Percentiles rank a stretch among this genome's conserved stretches.
Evolutionary conservation across 2,329 filamentous ascomycete genomes (phyloP).

Genomic region (Arthrobotrys pseudoclavata): DNA sequence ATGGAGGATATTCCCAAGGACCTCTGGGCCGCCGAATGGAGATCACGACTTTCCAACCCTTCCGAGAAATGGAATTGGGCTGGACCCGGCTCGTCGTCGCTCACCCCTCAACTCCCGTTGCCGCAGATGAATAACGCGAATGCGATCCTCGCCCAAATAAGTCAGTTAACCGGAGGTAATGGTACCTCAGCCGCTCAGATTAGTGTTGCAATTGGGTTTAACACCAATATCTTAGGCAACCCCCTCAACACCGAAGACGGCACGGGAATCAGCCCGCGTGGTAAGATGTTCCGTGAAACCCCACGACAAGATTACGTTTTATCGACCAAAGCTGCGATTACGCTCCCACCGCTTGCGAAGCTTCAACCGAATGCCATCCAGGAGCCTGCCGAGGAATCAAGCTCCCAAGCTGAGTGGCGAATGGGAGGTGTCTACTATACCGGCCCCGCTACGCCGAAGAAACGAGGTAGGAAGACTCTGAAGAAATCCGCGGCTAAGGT

Average conservation of each 20-base stretch:
- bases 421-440: slow-evolving; percentile 38
- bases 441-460: slow-evolving; percentile 25
- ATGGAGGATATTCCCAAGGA: slow-evolving; percentile 48
- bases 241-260: slow-evolving; percentile 3
- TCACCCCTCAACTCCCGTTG: slow-evolving; percentile 2
- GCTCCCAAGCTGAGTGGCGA: slow-evolving; percentile 19
- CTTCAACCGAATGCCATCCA: slow-evolving; percentile 51
- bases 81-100: slow-evolving; percentile 12
- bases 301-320: slow-evolving; percentile 44
- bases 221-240: slow-evolving; percentile 4
- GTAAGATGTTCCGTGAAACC: slow-evolving; percentile 46
- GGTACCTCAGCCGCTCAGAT: slow-evolving; percentile 15
- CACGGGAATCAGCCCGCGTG: slow-evolving; percentile 19
- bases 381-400: slow-evolving; percentile 27
- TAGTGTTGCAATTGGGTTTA: slow-evolving; percentile 22
- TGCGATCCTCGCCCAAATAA: slow-evolving; percentile 16
- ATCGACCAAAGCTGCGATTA: slow-evolving; percentile 37
- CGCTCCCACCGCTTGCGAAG: slow-evolving; percentile 46
- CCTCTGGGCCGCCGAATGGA: slow-evolving; percentile 44
- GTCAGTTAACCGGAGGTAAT: slow-evolving; percentile 15
- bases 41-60: slow-evolving; percentile 35
- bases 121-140: slow-evolving; percentile 10
- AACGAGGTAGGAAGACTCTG: slow-evolving; percentile 21
- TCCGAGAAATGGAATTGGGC: slow-evolving; percentile 50
- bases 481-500: slow-evolving; percentile 24